Base-by-base conservation (phyloP, 495 filamentous ascomycete species). In the Sporormia fimetaria region DNA sequence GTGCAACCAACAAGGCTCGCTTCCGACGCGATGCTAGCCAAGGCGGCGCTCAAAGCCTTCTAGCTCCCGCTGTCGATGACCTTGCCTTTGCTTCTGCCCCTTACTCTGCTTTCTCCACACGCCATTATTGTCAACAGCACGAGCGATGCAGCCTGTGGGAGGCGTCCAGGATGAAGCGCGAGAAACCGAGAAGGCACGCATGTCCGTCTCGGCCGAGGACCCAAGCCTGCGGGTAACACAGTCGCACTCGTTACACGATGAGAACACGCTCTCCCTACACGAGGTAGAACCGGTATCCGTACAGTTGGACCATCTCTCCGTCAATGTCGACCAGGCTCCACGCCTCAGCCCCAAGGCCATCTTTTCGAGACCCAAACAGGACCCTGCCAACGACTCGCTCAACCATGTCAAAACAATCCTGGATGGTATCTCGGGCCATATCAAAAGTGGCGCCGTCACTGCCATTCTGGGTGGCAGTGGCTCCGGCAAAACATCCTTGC, bases 401-500 rank as follows among this genome's bases (percentile, higher is more conserved):
- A 28, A 27, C 21, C 43, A 53, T 49, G 49, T 44, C 21, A 53
- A 62, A 33, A 49, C 50, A 25, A 74, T 80, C 21, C 57, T 80
- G 11, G 60, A 71, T 40, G 57, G 63, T 29, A 64, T 80, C 6
- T 68, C 63, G 31, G 72, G 72, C 3, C 54, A 64, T 12, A 74
- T 80, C 63, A 65, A 66, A 15, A 60, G 62, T 35, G 78, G 81
- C 9, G 78, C 73, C 21, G 55, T 86, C 15, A 81, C 76, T 3
- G 79, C 78, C 1, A 83, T 86, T 36, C 74, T 84, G 36, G 81
- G 81, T 4, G 74, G 77, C 4, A 80, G 75, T 56, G 80, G 80
- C 18, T 77, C 71, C 21, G 80, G 80, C 2, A 85, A 83, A 62
- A 86, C 81, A 2, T 76, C 77, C 6, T 56, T 84, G 40, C 59